Percentiles rank a stretch among this genome's conserved stretches.
phyloP scores from a whole-genome alignment of 768 basidiomycete genomes.

The Multifurca ochricompacta region DNA sequence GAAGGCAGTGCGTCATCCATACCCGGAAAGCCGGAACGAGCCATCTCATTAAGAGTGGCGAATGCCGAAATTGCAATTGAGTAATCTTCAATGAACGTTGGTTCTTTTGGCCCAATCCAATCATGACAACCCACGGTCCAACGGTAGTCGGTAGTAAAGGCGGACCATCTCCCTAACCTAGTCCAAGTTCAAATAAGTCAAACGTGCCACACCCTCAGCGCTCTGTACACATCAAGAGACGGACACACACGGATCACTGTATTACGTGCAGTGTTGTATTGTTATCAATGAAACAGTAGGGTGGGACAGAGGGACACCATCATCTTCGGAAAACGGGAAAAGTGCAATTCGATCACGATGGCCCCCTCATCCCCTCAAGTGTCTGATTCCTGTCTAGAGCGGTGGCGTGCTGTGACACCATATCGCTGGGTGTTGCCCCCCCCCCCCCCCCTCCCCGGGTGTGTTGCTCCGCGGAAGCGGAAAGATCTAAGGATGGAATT shows the following conservation, averaged over 20 bases:
- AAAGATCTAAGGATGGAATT: too few relatives aligned
- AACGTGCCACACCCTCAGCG: background rate
- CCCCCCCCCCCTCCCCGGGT: too few relatives aligned
- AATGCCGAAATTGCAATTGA: background rate
- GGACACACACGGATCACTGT: background rate
- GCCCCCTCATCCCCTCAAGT: background rate
- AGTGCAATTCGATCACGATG: background rate
- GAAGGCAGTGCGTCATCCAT: background rate
- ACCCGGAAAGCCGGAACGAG: background rate
- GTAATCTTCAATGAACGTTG: background rate
- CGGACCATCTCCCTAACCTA: background rate
- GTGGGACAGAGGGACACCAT: too few relatives aligned
- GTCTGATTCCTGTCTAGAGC: background rate
- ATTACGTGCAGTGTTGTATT: background rate
- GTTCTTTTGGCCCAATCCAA: background rate
- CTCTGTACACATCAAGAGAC: background rate
- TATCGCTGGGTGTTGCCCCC: too few relatives aligned
- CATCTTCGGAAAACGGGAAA: background rate
- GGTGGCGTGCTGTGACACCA: background rate
- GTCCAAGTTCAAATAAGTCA: background rate
- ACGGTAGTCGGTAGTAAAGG: too few relatives aligned
- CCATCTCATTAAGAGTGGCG: background rate
- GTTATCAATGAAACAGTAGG: background rate
- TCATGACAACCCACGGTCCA: background rate
- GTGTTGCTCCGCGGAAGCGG: too few relatives aligned